A percentile compares a stretch with the other conserved stretches of the same genome.
Evolutionary conservation across 2,329 filamentous ascomycete genomes (phyloP).

Genomic region (Alternaria brassicicola): DNA sequence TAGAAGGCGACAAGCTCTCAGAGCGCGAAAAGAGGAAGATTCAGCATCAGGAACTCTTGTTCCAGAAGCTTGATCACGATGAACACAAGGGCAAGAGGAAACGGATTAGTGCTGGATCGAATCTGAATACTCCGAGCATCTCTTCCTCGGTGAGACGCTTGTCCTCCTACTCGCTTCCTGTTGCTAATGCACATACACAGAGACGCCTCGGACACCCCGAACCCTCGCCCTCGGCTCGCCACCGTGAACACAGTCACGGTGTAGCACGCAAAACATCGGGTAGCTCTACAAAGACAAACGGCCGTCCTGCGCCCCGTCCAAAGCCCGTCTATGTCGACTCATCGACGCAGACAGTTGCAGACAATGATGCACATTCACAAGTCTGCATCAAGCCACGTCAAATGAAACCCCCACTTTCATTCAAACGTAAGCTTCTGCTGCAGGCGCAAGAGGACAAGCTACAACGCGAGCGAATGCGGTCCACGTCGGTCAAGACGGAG

Average conservation of each 20-base stretch:
- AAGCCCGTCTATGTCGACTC: slow-evolving; percentile 43
- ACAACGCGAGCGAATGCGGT: slow-evolving; percentile 45
- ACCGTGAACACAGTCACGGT: slow-evolving; percentile 45
- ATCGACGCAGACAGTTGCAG: slow-evolving; percentile 43
- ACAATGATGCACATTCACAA: slow-evolving; percentile 13
- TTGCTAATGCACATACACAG: slow-evolving; percentile 37
- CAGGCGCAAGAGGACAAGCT: slow-evolving; percentile 48
- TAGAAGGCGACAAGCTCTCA: slow-evolving; percentile 60
- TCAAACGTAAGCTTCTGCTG: slow-evolving; percentile 47
- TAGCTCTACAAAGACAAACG: slow-evolving; percentile 50
- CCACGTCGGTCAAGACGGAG: slow-evolving; percentile 45
- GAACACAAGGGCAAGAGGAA: slow-evolving; percentile 61
- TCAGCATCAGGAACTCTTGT: slow-evolving; percentile 66
- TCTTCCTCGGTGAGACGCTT: slow-evolving; percentile 49
- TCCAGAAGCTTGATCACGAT: slow-evolving; percentile 65
- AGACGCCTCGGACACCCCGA: slow-evolving; percentile 47
- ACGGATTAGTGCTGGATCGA: slow-evolving; percentile 61
- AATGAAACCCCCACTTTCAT: slow-evolving; percentile 42
- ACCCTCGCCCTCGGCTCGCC: slow-evolving; percentile 43
- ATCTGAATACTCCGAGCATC: slow-evolving; percentile 57
- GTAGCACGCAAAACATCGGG: slow-evolving; percentile 45
- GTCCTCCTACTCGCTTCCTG: slow-evolving; percentile 16
- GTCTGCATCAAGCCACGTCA: slow-evolving; percentile 24
- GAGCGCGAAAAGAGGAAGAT: slow-evolving; percentile 68
- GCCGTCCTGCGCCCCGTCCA: slow-evolving; percentile 33